phyloP scores from a whole-genome alignment of 1,284 basidiomycete species.

The Vanrija pseudolonga region DNA sequence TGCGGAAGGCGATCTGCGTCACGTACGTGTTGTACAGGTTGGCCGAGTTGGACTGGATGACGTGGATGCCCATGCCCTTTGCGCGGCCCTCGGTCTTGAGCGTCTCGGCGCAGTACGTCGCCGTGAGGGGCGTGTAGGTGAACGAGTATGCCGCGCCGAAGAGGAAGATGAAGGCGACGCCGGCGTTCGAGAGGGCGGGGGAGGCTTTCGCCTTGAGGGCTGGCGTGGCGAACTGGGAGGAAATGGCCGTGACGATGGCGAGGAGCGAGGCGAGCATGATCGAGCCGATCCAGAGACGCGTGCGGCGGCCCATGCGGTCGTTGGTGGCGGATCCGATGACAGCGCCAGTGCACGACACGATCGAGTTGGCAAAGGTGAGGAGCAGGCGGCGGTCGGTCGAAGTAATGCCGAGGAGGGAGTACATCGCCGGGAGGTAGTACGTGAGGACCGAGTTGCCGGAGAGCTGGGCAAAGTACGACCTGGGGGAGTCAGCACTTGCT shows the following conservation, averaged over 20 bases:
- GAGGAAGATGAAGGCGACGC: constrained; percentile 25
- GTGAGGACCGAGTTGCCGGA: constrained; percentile 24
- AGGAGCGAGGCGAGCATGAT: constrained; percentile 21
- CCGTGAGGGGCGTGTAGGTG: constrained; percentile 26
- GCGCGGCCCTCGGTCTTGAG: constrained; percentile 25
- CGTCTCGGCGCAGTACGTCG: constrained; percentile 27
- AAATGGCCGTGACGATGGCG: constrained; percentile 21
- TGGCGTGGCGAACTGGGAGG: constrained; percentile 13
- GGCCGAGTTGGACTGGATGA: constrained; percentile 18
- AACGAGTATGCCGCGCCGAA: constrained; percentile 21
- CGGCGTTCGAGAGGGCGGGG: constrained; percentile 13
- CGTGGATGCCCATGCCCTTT: constrained; percentile 29
- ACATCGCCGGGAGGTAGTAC: constrained; percentile 24
- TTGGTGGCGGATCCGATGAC: constrained; percentile 22
- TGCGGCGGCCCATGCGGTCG: constrained; percentile 24
- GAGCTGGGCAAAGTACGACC: constrained; percentile 21
- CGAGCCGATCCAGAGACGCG: constrained; percentile 24
- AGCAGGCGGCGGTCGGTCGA: constrained; percentile 22
- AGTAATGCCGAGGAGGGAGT: constrained; percentile 20
- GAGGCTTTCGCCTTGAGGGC: neutral
- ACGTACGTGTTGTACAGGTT: constrained; percentile 24
- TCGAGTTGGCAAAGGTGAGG: constrained; percentile 27
- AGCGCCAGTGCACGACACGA: constrained; percentile 23
- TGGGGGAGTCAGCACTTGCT: too few species aligned
- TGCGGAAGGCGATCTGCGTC: constrained; percentile 14